Percentiles rank a stretch among this genome's conserved stretches.
Evolutionary conservation across 2,329 filamentous ascomycete genomes (phyloP).

Genomic region (Penicillium olsonii): DNA sequence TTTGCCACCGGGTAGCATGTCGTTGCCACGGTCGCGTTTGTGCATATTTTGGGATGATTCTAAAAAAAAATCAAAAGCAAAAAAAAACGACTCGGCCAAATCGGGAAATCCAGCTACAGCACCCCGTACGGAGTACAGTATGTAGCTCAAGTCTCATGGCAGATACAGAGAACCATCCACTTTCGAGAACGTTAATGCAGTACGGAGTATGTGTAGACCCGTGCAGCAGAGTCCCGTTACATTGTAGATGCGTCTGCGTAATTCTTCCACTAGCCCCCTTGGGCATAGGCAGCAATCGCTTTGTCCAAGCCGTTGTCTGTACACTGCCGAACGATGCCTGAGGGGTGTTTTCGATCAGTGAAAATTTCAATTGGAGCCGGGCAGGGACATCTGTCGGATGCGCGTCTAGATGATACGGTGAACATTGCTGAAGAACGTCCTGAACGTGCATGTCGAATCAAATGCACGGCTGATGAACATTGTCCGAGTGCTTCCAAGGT

Average conservation of each 20-base stretch:
- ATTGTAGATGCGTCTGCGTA: conserved; percentile 9
- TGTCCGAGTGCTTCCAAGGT: conserved; percentile 9
- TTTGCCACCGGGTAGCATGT: conserved; percentile 9
- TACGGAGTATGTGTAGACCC: conserved; percentile 15
- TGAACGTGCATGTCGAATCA: conserved; percentile 1
- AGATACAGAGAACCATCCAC: not conserved
- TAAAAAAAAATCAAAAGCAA: not conserved
- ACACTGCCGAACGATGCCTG: conserved; percentile 2
- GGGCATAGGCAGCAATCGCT: conserved; percentile 2
- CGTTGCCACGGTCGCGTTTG: conserved; percentile 5
- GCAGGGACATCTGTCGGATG: conserved; percentile 6
- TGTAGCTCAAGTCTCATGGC: not conserved
- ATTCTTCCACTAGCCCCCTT: conserved; percentile 8
- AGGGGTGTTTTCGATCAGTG: conserved; percentile 1
- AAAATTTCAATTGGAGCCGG: conserved; percentile 7
- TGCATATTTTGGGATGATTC: not conserved
- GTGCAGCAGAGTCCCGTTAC: not conserved
- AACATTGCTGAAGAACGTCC: conserved; percentile 2
- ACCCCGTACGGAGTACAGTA: no score
- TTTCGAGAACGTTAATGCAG: conserved; percentile 14
- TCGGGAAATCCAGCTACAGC: no score
- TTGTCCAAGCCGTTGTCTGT: conserved; percentile 6
- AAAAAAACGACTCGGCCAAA: not conserved
- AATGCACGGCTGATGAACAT: conserved; percentile 2
- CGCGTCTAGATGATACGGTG: conserved; percentile 5